Evolutionary conservation across 495 filamentous ascomycete genomes (phyloP).

Genomic region (Daldinia concentrica): DNA sequence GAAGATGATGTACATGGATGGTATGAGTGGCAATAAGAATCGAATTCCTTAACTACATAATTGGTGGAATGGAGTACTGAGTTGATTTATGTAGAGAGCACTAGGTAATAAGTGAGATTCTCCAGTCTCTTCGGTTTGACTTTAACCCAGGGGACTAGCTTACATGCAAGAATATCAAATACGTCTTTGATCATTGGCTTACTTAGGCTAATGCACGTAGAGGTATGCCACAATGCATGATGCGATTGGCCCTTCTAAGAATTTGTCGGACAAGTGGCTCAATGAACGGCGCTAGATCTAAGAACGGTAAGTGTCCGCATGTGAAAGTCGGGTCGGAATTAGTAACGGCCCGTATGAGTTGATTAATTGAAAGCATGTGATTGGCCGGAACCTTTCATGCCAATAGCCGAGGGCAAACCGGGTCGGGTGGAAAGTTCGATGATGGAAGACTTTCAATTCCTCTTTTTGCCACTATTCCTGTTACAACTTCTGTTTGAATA

Average conservation of each 20-base stretch:
- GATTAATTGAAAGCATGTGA: slow-evolving; percentile 48
- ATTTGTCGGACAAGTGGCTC: background rate
- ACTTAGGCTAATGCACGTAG: background rate
- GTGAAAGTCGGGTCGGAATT: slow-evolving; percentile 24
- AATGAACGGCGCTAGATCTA: background rate
- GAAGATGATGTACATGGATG: too few relatives aligned
- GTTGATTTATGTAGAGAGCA: too few relatives aligned
- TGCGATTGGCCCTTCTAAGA: slow-evolving; percentile 15
- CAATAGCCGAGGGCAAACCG: slow-evolving; percentile 50
- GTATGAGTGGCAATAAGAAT: too few relatives aligned
- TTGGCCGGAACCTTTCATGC: slow-evolving; percentile 36
- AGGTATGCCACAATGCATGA: slow-evolving; percentile 2
- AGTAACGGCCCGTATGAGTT: slow-evolving; percentile 31
- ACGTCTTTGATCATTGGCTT: slow-evolving; percentile 23
- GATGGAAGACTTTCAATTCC: slow-evolving; percentile 35
- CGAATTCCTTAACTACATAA: too few relatives aligned
- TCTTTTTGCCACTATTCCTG: slow-evolving; percentile 39
- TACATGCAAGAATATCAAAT: slow-evolving; percentile 20
- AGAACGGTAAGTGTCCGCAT: slow-evolving; percentile 9
- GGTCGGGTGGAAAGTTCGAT: slow-evolving; percentile 41
- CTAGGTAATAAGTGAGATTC: too few relatives aligned
- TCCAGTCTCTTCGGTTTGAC: too few relatives aligned
- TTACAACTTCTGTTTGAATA: slow-evolving; percentile 19
- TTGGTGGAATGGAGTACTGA: too few relatives aligned
- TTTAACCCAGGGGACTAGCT: background rate